Evolutionary conservation across 768 basidiomycete genomes (phyloP).

Genomic region (Asterophora lycoperdoides): DNA sequence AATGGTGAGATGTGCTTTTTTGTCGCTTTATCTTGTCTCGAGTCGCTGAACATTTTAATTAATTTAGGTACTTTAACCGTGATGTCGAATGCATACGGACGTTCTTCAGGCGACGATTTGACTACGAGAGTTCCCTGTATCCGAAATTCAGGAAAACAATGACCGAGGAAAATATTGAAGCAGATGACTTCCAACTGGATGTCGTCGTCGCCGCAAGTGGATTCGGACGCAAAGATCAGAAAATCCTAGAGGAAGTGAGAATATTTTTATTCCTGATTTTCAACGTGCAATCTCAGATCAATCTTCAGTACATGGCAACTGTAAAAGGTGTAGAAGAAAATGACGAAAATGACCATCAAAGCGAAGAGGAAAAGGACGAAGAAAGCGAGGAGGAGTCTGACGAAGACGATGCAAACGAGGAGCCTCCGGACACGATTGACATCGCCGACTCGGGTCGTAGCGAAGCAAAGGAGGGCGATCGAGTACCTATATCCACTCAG

Average conservation of each 20-base stretch:
- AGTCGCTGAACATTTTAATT: neutral
- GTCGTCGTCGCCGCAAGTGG: conserved; percentile 93
- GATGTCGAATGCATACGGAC: conserved; percentile 95
- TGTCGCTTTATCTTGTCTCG: conserved; percentile 4
- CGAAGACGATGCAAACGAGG: conserved; percentile 30
- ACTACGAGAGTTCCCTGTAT: conserved; percentile 87
- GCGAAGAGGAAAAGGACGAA: conserved; percentile 33
- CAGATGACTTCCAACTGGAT: conserved; percentile 72
- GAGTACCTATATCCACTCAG: conserved; percentile 3
- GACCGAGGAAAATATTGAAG: conserved; percentile 38
- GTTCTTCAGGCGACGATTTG: conserved; percentile 88
- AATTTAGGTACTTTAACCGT: conserved; percentile 93
- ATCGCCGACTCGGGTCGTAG: conserved; percentile 19
- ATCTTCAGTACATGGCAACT: conserved; percentile 63
- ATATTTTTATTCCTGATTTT: conserved; percentile 15
- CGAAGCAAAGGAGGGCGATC: neutral
- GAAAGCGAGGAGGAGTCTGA: conserved; percentile 33
- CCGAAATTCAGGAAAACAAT: conserved; percentile 76
- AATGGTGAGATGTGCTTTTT: conserved; percentile 58
- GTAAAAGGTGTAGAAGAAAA: conserved; percentile 33
- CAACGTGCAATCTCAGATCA: conserved; percentile 1
- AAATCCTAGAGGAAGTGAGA: conserved; percentile 77
- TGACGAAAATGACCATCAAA: conserved; percentile 17
- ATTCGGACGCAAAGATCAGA: conserved; percentile 81
- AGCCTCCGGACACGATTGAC: conserved; percentile 27